Evolutionary conservation across 2,329 filamentous ascomycete species (phyloP).

Genomic region (Aspergillus alliaceus): DNA sequence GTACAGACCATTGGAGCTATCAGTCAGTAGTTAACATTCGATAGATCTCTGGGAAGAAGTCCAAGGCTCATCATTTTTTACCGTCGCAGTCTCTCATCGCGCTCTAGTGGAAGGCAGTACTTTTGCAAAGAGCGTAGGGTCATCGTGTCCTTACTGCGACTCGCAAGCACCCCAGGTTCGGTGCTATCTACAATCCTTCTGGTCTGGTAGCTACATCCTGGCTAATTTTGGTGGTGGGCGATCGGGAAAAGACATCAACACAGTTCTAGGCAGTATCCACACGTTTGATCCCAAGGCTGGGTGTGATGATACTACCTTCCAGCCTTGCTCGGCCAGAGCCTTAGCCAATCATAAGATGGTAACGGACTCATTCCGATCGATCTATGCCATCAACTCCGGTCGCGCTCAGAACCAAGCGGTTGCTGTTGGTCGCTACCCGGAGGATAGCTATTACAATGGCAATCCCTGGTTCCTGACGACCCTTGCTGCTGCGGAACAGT

Average conservation of each 20-base stretch:
- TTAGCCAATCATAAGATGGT: constrained; percentile 76
- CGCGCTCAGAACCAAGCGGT: constrained; percentile 32
- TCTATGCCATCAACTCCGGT: constrained; percentile 59
- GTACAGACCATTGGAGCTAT: neutral
- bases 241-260: constrained; percentile 70
- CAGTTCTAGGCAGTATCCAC: constrained; percentile 55
- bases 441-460: constrained; percentile 73
- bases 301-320: constrained; percentile 60
- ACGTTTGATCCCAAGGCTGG: constrained; percentile 34
- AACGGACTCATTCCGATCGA: constrained; percentile 70
- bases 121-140: constrained; percentile 64
- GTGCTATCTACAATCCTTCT: constrained; percentile 74
- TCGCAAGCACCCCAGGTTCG: constrained; percentile 68
- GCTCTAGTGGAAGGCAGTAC: constrained; percentile 59
- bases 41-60: constrained; percentile 79
- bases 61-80: constrained; percentile 76
- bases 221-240: constrained; percentile 64
- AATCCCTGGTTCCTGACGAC: constrained; percentile 81
- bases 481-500: constrained; percentile 74
- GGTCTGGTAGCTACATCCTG: constrained; percentile 63
- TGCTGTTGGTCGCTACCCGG: constrained; percentile 63
- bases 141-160: constrained; percentile 61
- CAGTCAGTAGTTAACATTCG: neutral
- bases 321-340: constrained; percentile 69
- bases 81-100: constrained; percentile 67